These are phyloP conservation scores for Fusarium sp. DNA, from an alignment of 2,329 filamentous ascomycete species.

Conservation along the genomic window DNA sequence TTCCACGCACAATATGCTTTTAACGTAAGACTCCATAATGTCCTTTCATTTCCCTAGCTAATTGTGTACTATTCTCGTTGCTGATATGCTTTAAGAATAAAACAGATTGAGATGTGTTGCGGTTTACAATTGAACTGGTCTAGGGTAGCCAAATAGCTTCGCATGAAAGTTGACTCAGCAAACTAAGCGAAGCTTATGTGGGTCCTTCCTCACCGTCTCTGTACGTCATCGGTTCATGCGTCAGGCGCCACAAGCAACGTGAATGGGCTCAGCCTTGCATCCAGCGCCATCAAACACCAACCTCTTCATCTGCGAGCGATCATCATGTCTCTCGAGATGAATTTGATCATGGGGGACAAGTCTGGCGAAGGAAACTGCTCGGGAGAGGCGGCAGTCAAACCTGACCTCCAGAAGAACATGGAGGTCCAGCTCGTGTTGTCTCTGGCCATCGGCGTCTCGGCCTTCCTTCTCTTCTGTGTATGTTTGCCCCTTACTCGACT, in stretches of 20 bases:
- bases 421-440: slow-evolving; percentile 79
- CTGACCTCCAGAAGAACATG: slow-evolving; percentile 57
- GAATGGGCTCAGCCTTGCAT: slow-evolving; percentile 38
- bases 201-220: slow-evolving; percentile 17
- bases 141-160: background rate
- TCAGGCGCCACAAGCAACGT: slow-evolving; percentile 27
- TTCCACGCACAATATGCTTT: background rate
- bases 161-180: slow-evolving; percentile 12
- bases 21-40: background rate
- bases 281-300: slow-evolving; percentile 23
- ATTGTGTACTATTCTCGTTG: fast-evolving
- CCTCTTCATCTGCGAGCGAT: slow-evolving; percentile 10
- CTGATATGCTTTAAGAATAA: background rate
- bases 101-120: background rate
- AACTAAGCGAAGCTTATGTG: slow-evolving; percentile 16
- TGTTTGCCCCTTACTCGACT: slow-evolving; percentile 45
- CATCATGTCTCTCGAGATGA: slow-evolving; percentile 16
- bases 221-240: slow-evolving; percentile 36
- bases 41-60: fast-evolving
- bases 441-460: slow-evolving; percentile 73
- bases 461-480: slow-evolving; percentile 83
- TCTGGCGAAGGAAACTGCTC: background rate
- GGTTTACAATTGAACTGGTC: background rate
- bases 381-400: slow-evolving; percentile 40
- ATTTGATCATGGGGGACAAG: background rate